A percentile compares a stretch with the other conserved stretches of the same genome.
Evolutionary conservation across 768 basidiomycete genomes (phyloP).

Genomic region (Strobilomyces echinocephalus): DNA sequence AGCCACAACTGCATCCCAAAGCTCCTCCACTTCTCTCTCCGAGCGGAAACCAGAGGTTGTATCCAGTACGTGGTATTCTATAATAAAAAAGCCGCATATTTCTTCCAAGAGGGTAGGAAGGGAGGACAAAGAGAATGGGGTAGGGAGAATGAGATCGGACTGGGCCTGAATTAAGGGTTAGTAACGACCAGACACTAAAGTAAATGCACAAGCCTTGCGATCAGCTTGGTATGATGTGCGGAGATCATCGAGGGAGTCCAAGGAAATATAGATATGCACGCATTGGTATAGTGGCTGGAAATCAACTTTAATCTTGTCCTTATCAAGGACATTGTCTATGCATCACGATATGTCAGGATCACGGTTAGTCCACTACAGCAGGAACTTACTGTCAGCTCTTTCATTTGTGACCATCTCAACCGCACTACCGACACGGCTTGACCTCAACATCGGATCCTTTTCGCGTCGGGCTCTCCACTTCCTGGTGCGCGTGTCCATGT

Average conservation of each 20-base stretch:
- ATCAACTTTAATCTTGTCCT: slow-evolving; percentile 82
- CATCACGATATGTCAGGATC: slow-evolving; percentile 8
- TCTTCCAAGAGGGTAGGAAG: slow-evolving; percentile 82
- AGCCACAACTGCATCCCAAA: slow-evolving; percentile 85
- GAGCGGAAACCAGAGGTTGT: slow-evolving; percentile 90
- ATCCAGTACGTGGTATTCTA: slow-evolving; percentile 87
- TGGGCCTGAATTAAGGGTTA: slow-evolving; percentile 62
- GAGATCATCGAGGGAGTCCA: slow-evolving; percentile 87
- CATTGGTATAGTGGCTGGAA: slow-evolving; percentile 95
- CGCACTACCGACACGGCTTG: slow-evolving; percentile 81
- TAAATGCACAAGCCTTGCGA: slow-evolving; percentile 57
- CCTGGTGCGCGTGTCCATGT: slow-evolving; percentile 78
- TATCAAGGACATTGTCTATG: slow-evolving; percentile 86
- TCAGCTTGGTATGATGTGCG: slow-evolving; percentile 95
- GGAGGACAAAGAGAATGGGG: slow-evolving; percentile 58
- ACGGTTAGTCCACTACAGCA: not conserved
- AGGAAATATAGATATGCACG: slow-evolving; percentile 91
- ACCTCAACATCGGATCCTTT: slow-evolving; percentile 72
- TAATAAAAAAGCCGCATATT: slow-evolving; percentile 96
- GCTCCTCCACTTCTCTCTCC: slow-evolving; percentile 84
- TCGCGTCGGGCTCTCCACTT: slow-evolving; percentile 83
- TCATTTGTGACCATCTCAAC: slow-evolving; percentile 91
- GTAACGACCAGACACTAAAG: not conserved
- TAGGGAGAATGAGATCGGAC: slow-evolving; percentile 90
- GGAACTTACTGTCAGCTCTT: slow-evolving; percentile 81